Evolutionary conservation across 345 rosid species (phyloP), one percentile per base, ranked within the genome.

Genomic region (Camelina sativa): DNA sequence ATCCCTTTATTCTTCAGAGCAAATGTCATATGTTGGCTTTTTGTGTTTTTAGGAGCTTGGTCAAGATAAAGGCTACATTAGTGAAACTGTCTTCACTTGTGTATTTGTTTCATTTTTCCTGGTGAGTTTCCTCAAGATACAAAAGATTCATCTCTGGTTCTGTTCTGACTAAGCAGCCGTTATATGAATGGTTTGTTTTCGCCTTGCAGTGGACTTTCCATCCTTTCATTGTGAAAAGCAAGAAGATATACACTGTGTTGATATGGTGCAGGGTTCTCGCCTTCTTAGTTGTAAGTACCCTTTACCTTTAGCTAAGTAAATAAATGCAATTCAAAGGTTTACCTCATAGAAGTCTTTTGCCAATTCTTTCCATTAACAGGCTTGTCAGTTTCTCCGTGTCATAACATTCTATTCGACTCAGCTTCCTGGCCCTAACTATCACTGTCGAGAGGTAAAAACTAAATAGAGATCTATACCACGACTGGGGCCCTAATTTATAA

Each of bases 351-450:
- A 59, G 19, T 40, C 48, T 32, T 37, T 30, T 74, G 37, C 48
- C 20, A 32, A 56, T 28, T 71, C 23, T 58, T 6, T 73, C 71
- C 72, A 34, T 30, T 19, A 3, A 76, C 86, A 95, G 99, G 90
- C 85, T 77, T 92, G 88, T 80, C 99, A 95, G 72, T 10, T 76
- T 76, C 98, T 95, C 69, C 93, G 99, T 51, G 78, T 92, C 54
- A 73, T 92, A 28, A 86, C 99, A 44, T 95, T 95, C 80, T 95
- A 92, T 74, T 86, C 99, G 8, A 95, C 99, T 17, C 98, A 89
- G 85, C 97, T 91, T 80, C 98, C 97, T 9, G 98, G 98, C 43
- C 98, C 98, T 71, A 93, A 93, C 75, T 91, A 93, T 79, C 98
- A 93, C 73, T 93, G 98, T 76, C 91, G 91, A 2, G 94, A 89